Percentiles rank a stretch among this genome's conserved stretches.
phyloP scores from a whole-genome alignment of 78 protist genomes.

The Thecamonas trahens region DNA sequence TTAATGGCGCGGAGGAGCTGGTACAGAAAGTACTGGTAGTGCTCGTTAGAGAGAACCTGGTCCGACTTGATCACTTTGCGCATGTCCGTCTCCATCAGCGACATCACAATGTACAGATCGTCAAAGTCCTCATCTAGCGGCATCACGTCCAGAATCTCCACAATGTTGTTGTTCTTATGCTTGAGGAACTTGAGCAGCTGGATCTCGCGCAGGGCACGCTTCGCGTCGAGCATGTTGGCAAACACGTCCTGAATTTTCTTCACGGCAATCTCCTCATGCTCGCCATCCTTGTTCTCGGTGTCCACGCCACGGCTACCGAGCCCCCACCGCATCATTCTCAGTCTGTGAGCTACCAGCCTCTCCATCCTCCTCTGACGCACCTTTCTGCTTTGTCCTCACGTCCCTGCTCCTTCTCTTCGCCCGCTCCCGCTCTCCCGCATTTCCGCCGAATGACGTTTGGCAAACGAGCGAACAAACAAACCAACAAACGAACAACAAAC shows the following conservation, averaged over 20 bases:
- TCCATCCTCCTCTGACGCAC: too few relatives aligned
- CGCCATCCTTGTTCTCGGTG: background rate
- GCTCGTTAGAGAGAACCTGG: constrained; percentile 83
- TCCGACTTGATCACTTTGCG: constrained; percentile 71
- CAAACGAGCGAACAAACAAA: too few relatives aligned
- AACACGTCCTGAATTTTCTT: constrained; percentile 81
- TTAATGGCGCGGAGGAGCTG: constrained; percentile 78
- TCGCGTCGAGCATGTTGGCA: constrained; percentile 68
- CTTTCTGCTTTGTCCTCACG: too few relatives aligned
- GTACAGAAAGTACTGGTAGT: constrained; percentile 83
- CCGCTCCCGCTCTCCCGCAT: too few relatives aligned
- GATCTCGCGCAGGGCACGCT: constrained; percentile 88
- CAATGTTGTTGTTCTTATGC: constrained; percentile 13
- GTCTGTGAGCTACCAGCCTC: background rate
- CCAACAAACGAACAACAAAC: too few relatives aligned
- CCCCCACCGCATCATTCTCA: background rate
- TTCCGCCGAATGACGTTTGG: too few relatives aligned
- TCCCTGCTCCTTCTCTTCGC: too few relatives aligned
- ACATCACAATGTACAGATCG: constrained; percentile 68
- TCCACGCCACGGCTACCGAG: too few relatives aligned
- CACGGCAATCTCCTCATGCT: constrained; percentile 66
- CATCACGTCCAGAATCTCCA: background rate
- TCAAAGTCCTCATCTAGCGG: background rate
- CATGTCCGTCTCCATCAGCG: constrained; percentile 90
- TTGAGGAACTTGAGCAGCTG: constrained; percentile 45